phyloP scores from a whole-genome alignment of 116 monocot species.

The Thalassia testudinum region DNA sequence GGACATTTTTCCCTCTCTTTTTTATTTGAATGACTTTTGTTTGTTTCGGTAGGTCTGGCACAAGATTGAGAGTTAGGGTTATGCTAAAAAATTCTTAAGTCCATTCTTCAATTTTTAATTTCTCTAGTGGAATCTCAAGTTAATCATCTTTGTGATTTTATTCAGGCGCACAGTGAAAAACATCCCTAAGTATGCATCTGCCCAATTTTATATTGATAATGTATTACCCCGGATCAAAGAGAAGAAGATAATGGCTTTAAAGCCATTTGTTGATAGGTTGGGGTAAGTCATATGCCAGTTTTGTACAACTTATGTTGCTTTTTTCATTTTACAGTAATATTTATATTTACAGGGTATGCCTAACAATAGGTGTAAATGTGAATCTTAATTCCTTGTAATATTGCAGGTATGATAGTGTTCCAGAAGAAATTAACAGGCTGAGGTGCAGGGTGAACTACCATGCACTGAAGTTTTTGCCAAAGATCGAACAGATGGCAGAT shows the following conservation, averaged over 20 bases:
- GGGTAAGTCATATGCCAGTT: constrained; percentile 38
- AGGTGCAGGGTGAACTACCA: constrained; percentile 97
- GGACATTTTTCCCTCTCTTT: too few species aligned
- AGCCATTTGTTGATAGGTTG: constrained; percentile 93
- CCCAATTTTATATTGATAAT: constrained; percentile 96
- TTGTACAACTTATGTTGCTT: background rate
- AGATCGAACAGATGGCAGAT: constrained; percentile 92
- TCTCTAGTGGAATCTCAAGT: too few species aligned
- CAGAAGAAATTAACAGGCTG: constrained; percentile 83
- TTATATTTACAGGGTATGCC: too few species aligned
- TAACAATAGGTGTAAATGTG: too few species aligned
- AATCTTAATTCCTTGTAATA: too few species aligned
- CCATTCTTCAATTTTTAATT: too few species aligned
- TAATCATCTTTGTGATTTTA: too few species aligned
- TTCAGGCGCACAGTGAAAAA: constrained; percentile 88
- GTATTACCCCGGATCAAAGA: constrained; percentile 90
- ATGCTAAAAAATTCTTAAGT: too few species aligned
- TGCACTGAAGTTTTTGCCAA: constrained; percentile 89
- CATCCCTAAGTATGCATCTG: constrained; percentile 95
- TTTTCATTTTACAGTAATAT: background rate
- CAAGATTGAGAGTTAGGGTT: too few species aligned
- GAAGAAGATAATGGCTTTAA: constrained; percentile 92
- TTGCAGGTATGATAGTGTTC: constrained; percentile 89
- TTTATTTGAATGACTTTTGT: too few species aligned
- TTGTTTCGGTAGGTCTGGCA: too few species aligned